These are phyloP conservation scores for Paramecium biaurelia DNA, from an alignment of 73 alveolate species.

Conservation along the genomic window DNA sequence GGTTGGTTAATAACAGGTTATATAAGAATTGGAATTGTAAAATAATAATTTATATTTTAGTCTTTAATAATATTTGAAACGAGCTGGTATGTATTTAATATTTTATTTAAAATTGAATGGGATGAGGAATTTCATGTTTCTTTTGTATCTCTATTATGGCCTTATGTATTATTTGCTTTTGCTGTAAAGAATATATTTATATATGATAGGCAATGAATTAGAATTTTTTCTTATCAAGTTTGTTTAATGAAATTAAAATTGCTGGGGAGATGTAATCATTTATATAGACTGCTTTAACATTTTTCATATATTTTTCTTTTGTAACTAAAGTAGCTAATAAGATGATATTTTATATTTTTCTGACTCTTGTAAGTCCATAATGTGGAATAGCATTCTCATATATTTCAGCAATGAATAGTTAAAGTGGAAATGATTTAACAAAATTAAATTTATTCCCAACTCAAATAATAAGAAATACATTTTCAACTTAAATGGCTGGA, in stretches of 20 bases:
- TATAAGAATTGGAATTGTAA: background rate
- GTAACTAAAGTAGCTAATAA: background rate
- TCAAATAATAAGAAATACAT: conserved; percentile 8
- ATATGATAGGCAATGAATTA: conserved; percentile 45
- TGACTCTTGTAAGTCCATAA: conserved; percentile 23
- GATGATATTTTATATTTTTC: background rate
- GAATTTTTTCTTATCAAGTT: conserved; percentile 10
- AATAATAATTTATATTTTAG: background rate
- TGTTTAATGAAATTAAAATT: conserved; percentile 43
- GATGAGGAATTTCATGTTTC: background rate
- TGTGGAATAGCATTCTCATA: conserved; percentile 52
- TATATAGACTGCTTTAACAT: conserved; percentile 1
- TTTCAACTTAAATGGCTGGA: background rate
- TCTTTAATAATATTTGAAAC: background rate
- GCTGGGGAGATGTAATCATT: conserved; percentile 47
- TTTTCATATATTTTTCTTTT: conserved; percentile 19
- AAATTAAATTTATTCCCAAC: background rate
- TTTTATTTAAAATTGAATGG: background rate
- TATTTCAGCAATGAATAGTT: conserved; percentile 31
- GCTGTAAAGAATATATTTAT: background rate
- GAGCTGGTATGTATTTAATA: background rate
- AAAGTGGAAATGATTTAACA: background rate
- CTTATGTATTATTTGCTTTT: conserved; percentile 22
- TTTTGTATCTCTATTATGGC: background rate
- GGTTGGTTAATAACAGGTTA: conserved; percentile 48